Conservation (phyloP, 2,329 filamentous ascomycete genomes). For the Fusarium tuaranense region DNA sequence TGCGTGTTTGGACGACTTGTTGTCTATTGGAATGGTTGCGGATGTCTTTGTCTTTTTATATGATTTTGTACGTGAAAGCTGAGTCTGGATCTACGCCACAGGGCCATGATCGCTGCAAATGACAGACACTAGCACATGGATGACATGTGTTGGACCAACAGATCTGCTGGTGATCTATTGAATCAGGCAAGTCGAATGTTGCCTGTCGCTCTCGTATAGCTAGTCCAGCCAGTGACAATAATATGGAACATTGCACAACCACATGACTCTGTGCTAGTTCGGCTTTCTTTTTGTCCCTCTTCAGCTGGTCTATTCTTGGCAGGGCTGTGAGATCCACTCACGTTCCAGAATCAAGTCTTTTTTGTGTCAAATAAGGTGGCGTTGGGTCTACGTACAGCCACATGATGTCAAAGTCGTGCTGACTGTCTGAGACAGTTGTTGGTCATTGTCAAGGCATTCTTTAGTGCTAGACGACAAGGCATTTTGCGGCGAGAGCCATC, state of each 20-base stretch:
- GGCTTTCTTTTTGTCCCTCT: background rate
- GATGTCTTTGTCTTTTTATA: background rate
- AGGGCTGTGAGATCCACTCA: background rate
- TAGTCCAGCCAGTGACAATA: background rate
- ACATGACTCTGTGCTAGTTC: background rate
- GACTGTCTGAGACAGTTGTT: background rate
- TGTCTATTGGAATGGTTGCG: background rate
- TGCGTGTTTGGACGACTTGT: background rate
- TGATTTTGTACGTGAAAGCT: background rate
- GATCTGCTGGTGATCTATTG: background rate
- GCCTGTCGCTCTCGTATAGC: background rate
- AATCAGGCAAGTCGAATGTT: background rate
- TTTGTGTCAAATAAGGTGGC: background rate
- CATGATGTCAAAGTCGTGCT: background rate
- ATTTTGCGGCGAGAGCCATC: background rate
- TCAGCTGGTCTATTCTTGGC: background rate
- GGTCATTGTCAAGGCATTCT: background rate
- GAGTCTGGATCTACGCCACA: background rate
- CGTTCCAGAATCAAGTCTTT: background rate
- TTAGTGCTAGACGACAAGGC: background rate
- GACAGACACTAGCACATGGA: background rate
- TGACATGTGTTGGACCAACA: background rate
- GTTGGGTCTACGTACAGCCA: background rate
- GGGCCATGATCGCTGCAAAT: background rate
- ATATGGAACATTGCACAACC: background rate